A percentile compares a stretch with the other conserved stretches of the same genome.
Evolutionary conservation across 2,329 filamentous ascomycete species (phyloP).

Genomic region (Herpotrichia juniperi): DNA sequence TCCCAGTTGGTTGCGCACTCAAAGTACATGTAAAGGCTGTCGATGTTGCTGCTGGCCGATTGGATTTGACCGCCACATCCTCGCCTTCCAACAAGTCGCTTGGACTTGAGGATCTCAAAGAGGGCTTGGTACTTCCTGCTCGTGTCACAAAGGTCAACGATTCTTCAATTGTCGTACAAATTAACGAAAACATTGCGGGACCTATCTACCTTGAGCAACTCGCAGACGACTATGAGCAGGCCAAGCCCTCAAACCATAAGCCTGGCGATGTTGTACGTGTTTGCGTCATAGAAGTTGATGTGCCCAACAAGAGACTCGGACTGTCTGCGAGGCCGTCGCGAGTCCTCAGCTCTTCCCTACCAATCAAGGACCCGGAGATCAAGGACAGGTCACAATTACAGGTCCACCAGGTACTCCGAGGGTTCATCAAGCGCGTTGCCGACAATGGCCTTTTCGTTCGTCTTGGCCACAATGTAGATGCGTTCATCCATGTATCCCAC

Average conservation of each 20-base stretch:
- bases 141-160: slow-evolving; percentile 87
- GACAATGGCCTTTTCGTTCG: slow-evolving; percentile 89
- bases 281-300: slow-evolving; percentile 81
- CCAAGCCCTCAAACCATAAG: slow-evolving; percentile 74
- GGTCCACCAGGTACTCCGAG: slow-evolving; percentile 79
- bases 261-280: slow-evolving; percentile 89
- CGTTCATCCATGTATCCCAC: slow-evolving; percentile 83
- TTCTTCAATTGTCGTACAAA: slow-evolving; percentile 80
- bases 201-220: slow-evolving; percentile 84
- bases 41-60: slow-evolving; percentile 72
- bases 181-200: slow-evolving; percentile 80
- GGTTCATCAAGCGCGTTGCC: slow-evolving; percentile 88
- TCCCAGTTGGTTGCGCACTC: slow-evolving; percentile 88
- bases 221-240: slow-evolving; percentile 82
- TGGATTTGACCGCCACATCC: slow-evolving; percentile 84
- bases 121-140: slow-evolving; percentile 81
- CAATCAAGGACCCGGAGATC: slow-evolving; percentile 82
- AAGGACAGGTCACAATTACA: slow-evolving; percentile 72
- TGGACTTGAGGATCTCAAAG: slow-evolving; percentile 73
- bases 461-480: slow-evolving; percentile 80
- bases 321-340: slow-evolving; percentile 86
- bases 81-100: slow-evolving; percentile 62
- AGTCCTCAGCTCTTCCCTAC: slow-evolving; percentile 82
- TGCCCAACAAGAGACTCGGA: slow-evolving; percentile 80
- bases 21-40: slow-evolving; percentile 79